These are phyloP conservation scores for Cystofilobasidium ferigula DNA, from an alignment of 768 basidiomycete genomes.

Conservation along the genomic window DNA sequence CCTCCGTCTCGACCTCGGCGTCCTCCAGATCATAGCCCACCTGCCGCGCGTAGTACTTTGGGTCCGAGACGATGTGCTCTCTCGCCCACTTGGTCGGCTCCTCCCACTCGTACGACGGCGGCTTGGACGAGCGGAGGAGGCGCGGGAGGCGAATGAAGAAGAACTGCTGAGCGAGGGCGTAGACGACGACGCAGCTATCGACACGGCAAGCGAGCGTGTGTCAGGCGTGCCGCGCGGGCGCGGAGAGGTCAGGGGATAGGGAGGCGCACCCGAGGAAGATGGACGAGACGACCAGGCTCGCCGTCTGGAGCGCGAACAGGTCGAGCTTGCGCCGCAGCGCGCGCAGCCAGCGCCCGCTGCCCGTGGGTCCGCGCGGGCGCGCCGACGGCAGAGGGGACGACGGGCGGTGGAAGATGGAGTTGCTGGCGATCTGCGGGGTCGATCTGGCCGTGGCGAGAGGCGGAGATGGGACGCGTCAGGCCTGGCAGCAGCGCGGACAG, in stretches of 20 bases:
- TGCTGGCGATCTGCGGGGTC: slow-evolving; percentile 19
- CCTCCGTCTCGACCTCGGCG: slow-evolving; percentile 44
- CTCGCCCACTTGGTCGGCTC: slow-evolving; percentile 38
- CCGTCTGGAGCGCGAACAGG: slow-evolving; percentile 39
- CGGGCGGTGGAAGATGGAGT: slow-evolving; percentile 12
- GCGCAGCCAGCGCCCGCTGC: slow-evolving; percentile 3
- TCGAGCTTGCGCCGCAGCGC: slow-evolving; percentile 26
- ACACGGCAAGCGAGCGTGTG: too few relatives aligned
- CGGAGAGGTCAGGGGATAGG: neutral
- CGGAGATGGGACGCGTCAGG: too few relatives aligned
- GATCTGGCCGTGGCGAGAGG: slow-evolving; percentile 4
- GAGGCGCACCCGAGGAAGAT: slow-evolving; percentile 35
- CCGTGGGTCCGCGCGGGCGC: slow-evolving; percentile 22
- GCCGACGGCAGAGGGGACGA: slow-evolving; percentile 26
- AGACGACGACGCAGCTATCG: slow-evolving; percentile 40
- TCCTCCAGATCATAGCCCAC: slow-evolving; percentile 44
- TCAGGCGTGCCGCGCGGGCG: too few relatives aligned
- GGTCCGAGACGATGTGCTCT: slow-evolving; percentile 41
- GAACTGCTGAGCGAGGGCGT: slow-evolving; percentile 38
- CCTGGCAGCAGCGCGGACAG: neutral
- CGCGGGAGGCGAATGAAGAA: slow-evolving; percentile 24
- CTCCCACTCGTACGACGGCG: slow-evolving; percentile 39
- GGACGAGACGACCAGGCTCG: slow-evolving; percentile 40
- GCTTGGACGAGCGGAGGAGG: slow-evolving; percentile 29
- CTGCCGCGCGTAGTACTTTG: slow-evolving; percentile 43